Base-by-base conservation (phyloP, 1,284 basidiomycete genomes). In the Pholiota adiposa region DNA sequence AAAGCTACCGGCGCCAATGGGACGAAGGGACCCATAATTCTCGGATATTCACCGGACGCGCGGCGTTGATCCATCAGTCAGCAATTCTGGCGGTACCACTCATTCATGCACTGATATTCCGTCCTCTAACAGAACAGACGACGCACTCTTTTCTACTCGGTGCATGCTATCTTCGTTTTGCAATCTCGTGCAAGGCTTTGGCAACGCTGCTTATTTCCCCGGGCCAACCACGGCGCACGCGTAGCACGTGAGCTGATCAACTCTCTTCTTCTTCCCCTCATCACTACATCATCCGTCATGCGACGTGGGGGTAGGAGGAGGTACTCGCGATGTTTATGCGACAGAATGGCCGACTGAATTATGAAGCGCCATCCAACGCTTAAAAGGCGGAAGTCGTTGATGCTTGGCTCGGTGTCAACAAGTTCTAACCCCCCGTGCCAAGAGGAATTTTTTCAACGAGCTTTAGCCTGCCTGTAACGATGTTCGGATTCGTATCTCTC, bases 401-500 rank as follows among this genome's bases (percentile, higher is more conserved):
- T 18, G 51, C 54, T 52, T 59, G 54, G 52, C 49, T 64, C 60
- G 41, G 57, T 64, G 49, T 54, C 50, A 44, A 38, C 54, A 60
- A 31, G 52, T 54, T 54, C 49, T 55, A 54, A n/a, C n/a, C 43
- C 54, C 36, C 58, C 27, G 58, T 50, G 59, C 58, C 56, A 60
- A 65, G 51, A 41, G 23, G 25, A 46, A 46, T 51, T 12, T 51
- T 36, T 2, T 38, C 19, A n/a, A 19, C 31, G 31, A 51, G 25
- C 33, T 25, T 38, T 38, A 36, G 29, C 29, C 33, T 53, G n/a
- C 29, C 29, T 31, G 29, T 31, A 53, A 57, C 50, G 49, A 71
- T 70, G 69, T 60, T 70, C 54, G 62, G 59, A 53, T 46, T 69
- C 43, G 58, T 59, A 49, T 60, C 70, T 58, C 63, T 72, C 50